Evolutionary conservation across 2,329 filamentous ascomycete species (phyloP).

Genomic region (Penicillium palitans): DNA sequence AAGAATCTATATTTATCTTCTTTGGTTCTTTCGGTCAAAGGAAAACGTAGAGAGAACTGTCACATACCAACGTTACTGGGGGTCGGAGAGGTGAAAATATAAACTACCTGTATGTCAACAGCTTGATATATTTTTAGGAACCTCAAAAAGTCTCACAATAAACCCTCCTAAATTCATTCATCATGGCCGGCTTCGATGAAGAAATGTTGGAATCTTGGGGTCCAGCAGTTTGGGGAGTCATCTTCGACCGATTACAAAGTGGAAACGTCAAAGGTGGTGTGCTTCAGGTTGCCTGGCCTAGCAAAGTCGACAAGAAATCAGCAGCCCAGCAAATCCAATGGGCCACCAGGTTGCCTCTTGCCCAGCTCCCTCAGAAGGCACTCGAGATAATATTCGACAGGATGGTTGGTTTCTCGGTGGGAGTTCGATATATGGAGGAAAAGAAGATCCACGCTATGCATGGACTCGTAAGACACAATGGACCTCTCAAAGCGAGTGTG

Average conservation of each 20-base stretch:
- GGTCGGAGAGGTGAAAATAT: not conserved
- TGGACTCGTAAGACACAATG: not conserved
- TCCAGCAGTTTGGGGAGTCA: conserved; percentile 5
- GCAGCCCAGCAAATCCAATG: conserved; percentile 3
- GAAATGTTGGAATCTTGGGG: not conserved
- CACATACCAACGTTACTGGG: not conserved
- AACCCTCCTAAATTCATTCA: not conserved
- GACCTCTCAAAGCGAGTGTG: not conserved
- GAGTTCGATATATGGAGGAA: conserved; percentile 5
- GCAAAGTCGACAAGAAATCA: not conserved
- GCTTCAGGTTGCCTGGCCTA: conserved; percentile 1
- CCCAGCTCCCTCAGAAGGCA: not conserved
- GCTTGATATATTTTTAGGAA: not conserved
- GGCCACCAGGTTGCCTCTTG: conserved; percentile 2
- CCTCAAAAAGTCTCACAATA: too few relatives aligned
- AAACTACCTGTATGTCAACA: not conserved
- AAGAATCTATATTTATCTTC: not conserved
- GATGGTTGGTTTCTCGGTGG: conserved; percentile 1
- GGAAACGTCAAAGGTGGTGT: conserved; percentile 3
- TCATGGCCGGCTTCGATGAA: not conserved
- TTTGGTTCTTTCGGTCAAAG: not conserved
- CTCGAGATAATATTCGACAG: not conserved
- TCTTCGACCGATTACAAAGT: conserved; percentile 6
- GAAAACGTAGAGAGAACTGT: not conserved
- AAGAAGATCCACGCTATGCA: conserved; percentile 7